Conservation (phyloP, 345 rosid genomes). For the Citrus glauca region DNA sequence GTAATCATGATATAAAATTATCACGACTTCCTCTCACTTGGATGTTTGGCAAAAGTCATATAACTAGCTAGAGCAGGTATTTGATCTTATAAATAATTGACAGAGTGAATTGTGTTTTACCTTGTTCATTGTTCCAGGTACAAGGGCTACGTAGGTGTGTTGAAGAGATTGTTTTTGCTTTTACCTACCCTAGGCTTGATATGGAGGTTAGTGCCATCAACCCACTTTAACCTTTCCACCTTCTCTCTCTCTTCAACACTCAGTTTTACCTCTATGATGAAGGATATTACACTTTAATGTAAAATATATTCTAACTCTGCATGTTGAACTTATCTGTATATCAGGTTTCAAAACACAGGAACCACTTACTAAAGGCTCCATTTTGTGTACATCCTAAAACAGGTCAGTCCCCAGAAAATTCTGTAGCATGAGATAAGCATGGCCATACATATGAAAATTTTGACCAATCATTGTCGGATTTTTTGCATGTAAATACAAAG, state of each 20-base stretch:
- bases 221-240: background rate
- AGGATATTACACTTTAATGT: background rate
- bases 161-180: slow-evolving; percentile 85
- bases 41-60: background rate
- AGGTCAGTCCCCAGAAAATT: slow-evolving; percentile 35
- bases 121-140: slow-evolving; percentile 35
- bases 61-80: background rate
- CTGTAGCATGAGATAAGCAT: background rate
- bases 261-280: background rate
- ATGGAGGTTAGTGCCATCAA: slow-evolving; percentile 60
- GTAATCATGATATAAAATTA: background rate
- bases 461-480: background rate
- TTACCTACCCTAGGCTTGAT: slow-evolving; percentile 89
- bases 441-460: slow-evolving; percentile 3
- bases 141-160: slow-evolving; percentile 69
- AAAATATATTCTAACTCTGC: background rate
- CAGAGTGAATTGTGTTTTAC: background rate
- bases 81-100: slow-evolving; percentile 7
- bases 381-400: slow-evolving; percentile 95
- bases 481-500: slow-evolving; percentile 7
- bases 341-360: slow-evolving; percentile 92
- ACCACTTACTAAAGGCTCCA: slow-evolving; percentile 96
- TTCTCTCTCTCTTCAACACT: background rate
- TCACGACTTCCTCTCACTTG: background rate
- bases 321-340: slow-evolving; percentile 11